Percentiles rank a stretch among this genome's conserved stretches.
These are phyloP conservation scores for Besnoitia besnoiti DNA, from an alignment of 169 alveolate species.

Conservation along the genomic window DNA sequence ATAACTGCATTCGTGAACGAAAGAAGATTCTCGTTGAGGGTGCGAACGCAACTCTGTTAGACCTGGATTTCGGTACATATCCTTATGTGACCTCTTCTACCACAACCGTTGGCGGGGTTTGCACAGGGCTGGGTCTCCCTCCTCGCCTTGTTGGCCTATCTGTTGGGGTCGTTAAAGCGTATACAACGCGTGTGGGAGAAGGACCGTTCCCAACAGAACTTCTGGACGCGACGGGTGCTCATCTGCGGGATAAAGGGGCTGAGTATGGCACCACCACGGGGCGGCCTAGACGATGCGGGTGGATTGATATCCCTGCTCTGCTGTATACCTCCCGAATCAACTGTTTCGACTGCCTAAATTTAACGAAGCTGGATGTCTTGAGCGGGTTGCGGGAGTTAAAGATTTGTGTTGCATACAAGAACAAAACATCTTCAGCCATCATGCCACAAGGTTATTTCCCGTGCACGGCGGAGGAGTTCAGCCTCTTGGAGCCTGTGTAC, in stretches of 20 bases:
- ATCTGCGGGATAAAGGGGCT: conserved; percentile 53
- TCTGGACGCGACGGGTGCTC: conserved; percentile 14
- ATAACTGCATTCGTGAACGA: not conserved
- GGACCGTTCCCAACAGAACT: conserved; percentile 97
- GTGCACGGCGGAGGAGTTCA: not conserved
- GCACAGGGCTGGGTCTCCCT: conserved; percentile 87
- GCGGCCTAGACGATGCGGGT: conserved; percentile 96
- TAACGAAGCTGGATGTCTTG: conserved; percentile 94
- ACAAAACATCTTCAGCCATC: not conserved
- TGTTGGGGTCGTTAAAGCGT: conserved; percentile 83
- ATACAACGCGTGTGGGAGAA: conserved; percentile 96
- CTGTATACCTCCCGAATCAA: conserved; percentile 78
- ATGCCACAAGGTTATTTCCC: conserved; percentile 12
- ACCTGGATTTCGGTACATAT: conserved; percentile 89
- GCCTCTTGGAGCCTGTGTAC: conserved; percentile 21
- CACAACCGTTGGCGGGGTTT: conserved; percentile 86
- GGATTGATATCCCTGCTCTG: conserved; percentile 93
- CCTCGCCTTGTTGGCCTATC: conserved; percentile 79
- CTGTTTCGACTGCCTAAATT: conserved; percentile 84
- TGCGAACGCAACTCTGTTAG: conserved; percentile 89
- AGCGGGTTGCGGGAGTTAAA: conserved; percentile 85
- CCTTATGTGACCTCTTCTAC: conserved; percentile 90
- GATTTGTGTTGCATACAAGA: conserved; percentile 33
- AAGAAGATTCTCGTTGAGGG: conserved; percentile 68
- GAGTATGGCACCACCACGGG: conserved; percentile 97